A percentile compares a stretch with the other conserved stretches of the same genome.
Conservation (phyloP, 78 protist genomes). For the Ministeria vibrans region DNA sequence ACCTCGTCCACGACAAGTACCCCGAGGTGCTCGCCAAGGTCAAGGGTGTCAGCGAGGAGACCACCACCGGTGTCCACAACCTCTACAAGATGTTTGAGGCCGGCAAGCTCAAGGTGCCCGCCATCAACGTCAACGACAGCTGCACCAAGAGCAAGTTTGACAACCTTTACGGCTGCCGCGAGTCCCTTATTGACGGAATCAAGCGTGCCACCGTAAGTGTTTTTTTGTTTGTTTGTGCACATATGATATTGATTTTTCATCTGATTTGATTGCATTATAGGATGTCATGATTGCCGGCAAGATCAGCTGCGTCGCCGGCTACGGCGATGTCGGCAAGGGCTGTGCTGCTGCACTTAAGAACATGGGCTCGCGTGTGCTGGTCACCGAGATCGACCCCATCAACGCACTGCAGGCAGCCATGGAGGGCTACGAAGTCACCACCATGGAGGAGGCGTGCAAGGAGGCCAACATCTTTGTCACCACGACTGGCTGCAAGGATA, state of each 20-base stretch:
- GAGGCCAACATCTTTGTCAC: conserved; percentile 92
- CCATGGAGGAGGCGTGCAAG: conserved; percentile 80
- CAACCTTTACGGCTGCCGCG: conserved; percentile 98
- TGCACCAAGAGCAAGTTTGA: conserved; percentile 99
- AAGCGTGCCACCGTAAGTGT: conserved; percentile 97
- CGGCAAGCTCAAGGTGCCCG: conserved; percentile 90
- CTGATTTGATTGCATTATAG: no score
- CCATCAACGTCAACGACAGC: conserved; percentile 99
- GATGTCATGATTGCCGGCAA: conserved; percentile 99
- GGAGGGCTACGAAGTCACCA: conserved; percentile 91
- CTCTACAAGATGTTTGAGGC: conserved; percentile 79
- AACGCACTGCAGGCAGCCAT: conserved; percentile 98
- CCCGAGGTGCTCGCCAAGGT: conserved; percentile 58
- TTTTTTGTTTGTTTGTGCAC: no score
- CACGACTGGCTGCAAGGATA: conserved; percentile 95
- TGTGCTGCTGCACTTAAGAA: conserved; percentile 83
- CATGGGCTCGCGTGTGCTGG: conserved; percentile 87
- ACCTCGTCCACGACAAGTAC: conserved; percentile 85
- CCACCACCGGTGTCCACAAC: conserved; percentile 99
- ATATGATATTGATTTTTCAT: no score
- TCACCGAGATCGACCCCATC: conserved; percentile 99
- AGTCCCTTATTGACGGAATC: conserved; percentile 97
- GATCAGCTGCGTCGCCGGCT: conserved; percentile 90
- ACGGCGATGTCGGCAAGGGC: conserved; percentile 99
- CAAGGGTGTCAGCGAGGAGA: conserved; percentile 98